phyloP scores from a whole-genome alignment of 345 rosid species.

The Brassica juncea region DNA sequence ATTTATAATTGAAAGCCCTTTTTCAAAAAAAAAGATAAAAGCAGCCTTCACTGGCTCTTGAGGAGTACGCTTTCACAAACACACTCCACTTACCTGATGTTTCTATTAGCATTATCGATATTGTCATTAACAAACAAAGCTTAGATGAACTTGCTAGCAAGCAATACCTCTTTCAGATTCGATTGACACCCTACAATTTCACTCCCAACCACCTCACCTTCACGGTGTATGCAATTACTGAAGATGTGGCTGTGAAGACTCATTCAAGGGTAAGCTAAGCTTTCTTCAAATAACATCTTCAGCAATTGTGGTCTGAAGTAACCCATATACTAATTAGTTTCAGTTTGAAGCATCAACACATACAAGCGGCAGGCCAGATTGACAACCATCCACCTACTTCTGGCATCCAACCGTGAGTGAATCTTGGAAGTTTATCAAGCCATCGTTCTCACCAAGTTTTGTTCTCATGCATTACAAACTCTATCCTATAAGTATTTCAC shows the following conservation, averaged over 20 bases:
- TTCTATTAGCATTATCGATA: neutral
- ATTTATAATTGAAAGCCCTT: too few species aligned
- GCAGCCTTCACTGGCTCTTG: neutral
- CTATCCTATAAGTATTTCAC: neutral
- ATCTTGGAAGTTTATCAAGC: neutral
- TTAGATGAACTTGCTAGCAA: neutral
- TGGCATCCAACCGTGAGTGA: neutral
- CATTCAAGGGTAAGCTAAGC: neutral
- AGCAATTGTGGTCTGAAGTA: neutral
- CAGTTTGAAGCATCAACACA: neutral
- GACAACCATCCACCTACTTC: neutral
- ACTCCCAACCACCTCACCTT: neutral
- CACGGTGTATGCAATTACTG: neutral
- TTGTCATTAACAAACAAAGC: neutral
- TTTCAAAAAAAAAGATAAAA: too few species aligned
- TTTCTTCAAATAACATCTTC: neutral
- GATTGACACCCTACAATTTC: neutral
- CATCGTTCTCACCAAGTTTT: neutral
- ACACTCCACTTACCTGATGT: neutral
- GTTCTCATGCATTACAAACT: neutral
- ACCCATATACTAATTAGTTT: neutral
- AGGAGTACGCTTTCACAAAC: neutral
- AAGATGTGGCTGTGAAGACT: neutral
- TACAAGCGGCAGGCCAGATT: neutral
- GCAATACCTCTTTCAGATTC: neutral